Base-by-base conservation (phyloP, 441 rosid genomes). In the Sinapis alba region DNA sequence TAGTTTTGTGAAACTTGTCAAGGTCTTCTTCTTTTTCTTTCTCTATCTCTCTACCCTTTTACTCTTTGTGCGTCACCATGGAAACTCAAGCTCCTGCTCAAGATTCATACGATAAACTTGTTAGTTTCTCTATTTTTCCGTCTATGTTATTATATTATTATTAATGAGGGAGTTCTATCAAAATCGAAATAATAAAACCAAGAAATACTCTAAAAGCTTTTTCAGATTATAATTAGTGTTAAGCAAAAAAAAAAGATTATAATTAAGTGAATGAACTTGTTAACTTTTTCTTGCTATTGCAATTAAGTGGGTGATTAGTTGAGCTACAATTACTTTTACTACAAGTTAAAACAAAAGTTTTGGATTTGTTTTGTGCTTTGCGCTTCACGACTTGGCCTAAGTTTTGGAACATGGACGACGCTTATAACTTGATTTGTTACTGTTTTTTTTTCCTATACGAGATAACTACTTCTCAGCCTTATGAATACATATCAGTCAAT, bases 101-200 rank as follows among this genome's bases (percentile, higher is more conserved):
- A 18, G 66, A 70, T 41, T 27, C 66, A 38, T 70, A 16, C 45
- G n/a, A 43, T 0, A 60, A 70, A 43, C 45, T 27, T 16, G 74
- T 70, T 43, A 70, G 66, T 70, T 43, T 71, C 74, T 60, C 43
- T 71, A 9, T 6, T 62, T 60, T 70, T 24, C 57, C 56, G 4
- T 45, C 54, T 60, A 26, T 43, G 5, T 7, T 58, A 38, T 16
- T 16, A 1, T 15, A 0, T 15, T 24, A 5, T 27, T 9, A 47
- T 24, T 16, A 7, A 24, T 57, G 7, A 36, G 34, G 21, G 34
- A 57, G 12, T 53, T 36, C 21, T 20, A 32, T 21, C 18, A 53
- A 8, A 21, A 2, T 16, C 18, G 47, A 61, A 61, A 19, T 32
- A 61, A 9, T 18, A 61, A 18, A 61, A 32, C 43, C 6, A 61